Conservation (phyloP, 192 early-diverging fungal species). For the Spizellomyces sp. region DNA sequence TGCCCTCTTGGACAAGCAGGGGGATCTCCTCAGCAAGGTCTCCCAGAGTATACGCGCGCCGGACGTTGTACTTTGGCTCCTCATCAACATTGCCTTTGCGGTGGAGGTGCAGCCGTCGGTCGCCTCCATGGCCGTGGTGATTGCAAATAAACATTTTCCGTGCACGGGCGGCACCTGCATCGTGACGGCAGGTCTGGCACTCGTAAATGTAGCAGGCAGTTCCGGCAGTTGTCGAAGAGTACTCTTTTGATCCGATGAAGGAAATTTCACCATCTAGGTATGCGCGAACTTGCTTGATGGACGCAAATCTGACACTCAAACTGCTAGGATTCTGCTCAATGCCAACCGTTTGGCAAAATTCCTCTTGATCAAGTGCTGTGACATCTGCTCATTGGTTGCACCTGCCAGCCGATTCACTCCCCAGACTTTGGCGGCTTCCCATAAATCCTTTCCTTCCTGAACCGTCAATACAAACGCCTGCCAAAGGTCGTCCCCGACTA, state of each 20-base stretch:
- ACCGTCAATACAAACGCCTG: conserved; percentile 3
- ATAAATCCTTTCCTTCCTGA: conserved; percentile 4
- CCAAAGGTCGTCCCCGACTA: not conserved
- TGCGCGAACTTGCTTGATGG: not conserved
- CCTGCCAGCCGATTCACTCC: not conserved
- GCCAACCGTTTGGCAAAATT: not conserved
- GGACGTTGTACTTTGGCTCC: not conserved
- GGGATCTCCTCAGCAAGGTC: not conserved
- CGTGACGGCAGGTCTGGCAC: not conserved
- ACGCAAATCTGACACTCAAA: not conserved
- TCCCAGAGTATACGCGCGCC: not conserved
- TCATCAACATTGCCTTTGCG: too few species aligned
- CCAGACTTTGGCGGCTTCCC: conserved; percentile 3
- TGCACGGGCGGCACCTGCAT: not conserved
- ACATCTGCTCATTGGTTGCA: not conserved
- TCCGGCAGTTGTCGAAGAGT: not conserved
- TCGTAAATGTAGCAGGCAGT: not conserved
- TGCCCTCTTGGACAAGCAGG: not conserved
- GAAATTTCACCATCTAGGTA: not conserved
- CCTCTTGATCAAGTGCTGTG: not conserved
- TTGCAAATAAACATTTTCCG: not conserved
- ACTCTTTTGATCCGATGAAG: not conserved
- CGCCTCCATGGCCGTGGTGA: not conserved
- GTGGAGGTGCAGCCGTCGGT: not conserved
- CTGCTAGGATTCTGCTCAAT: not conserved